Evolutionary conservation across 2,329 filamentous ascomycete species (phyloP), one percentile per base, ranked within the genome.

Genomic region (Cytospora piceae): DNA sequence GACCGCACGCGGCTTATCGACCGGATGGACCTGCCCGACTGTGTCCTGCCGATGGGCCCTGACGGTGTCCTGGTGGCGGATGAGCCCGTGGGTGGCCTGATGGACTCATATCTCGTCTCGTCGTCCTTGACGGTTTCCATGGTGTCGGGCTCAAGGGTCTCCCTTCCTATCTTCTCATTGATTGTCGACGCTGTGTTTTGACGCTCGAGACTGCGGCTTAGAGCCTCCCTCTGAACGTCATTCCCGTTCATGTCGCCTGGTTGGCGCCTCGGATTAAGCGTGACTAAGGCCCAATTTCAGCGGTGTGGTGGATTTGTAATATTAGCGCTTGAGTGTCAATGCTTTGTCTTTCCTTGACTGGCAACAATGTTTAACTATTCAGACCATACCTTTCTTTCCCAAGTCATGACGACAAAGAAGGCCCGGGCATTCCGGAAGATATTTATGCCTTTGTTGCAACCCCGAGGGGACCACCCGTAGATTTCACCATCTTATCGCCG

Each of bases 1-100:
- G 80, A 82, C 29, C 77, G 74, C 32, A 71, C 72, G 32, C 73
- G 72, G 53, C 70, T 69, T 2, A 78, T 62, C 8, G 75, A 73
- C 27, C 56, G 54, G 12, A 37, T 22, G 14, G 64, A 62, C 20
- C 12, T 51, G 42, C 58, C 57, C 27, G 67, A 64, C n/a, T 58
- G 57, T 27, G 39, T 59, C 63, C 58, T 67, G 32, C 58, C 56
- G 20, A 61, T 39, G 14, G 70, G 57, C 34, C 37, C 56, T 31
- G 67, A n/a, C 5, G 58, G 57, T 42, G 60, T 53, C 29, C 54
- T 61, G 20, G 55, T 34, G 14, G 17, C 55, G 31, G 68, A 37
- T 17, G 55, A 22, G 20, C 11, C 32, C 22, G 68, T 58, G 58
- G 58, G 64, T 49, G 70, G 58, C 58, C 71, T 71, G 59, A 75